These are phyloP conservation scores for Rugonectria rugulosa DNA, from an alignment of 2,329 filamentous ascomycete genomes.

Conservation along the genomic window DNA sequence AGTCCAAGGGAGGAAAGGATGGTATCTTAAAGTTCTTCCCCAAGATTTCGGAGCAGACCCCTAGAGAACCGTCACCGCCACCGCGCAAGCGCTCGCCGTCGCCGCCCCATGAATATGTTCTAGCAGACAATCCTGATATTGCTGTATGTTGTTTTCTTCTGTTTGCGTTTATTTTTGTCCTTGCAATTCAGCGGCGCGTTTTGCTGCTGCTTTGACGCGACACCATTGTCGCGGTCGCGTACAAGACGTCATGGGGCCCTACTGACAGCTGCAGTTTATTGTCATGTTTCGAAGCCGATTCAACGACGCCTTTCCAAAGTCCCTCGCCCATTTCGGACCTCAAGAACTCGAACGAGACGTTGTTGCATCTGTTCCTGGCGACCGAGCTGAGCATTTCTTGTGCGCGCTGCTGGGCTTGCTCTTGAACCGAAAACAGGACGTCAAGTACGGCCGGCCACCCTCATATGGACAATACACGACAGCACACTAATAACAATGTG, in stretches of 20 bases:
- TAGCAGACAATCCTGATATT: constrained; percentile 91
- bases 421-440: constrained; percentile 96
- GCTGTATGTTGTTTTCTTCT: constrained; percentile 73
- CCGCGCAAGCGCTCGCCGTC: constrained; percentile 83
- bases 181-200: constrained; percentile 46
- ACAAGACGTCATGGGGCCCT: constrained; percentile 39
- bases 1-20: constrained; percentile 59
- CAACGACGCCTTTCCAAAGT: constrained; percentile 86
- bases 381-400: constrained; percentile 85
- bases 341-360: constrained; percentile 94
- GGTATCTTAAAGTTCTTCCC: constrained; percentile 75
- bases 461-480: neutral
- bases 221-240: constrained; percentile 54
- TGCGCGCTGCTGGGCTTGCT: constrained; percentile 89
- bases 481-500: constrained; percentile 31
- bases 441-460: constrained; percentile 75
- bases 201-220: constrained; percentile 56
- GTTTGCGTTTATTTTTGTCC: neutral
- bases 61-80: constrained; percentile 69
- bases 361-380: constrained; percentile 77
- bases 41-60: constrained; percentile 59
- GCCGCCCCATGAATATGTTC: constrained; percentile 86
- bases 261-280: constrained; percentile 75
- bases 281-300: constrained; percentile 98
- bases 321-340: constrained; percentile 87